Percentiles rank a stretch among this genome's conserved stretches.
phyloP scores from a whole-genome alignment of 2,329 filamentous ascomycete genomes.

The Claviceps digitariae region DNA sequence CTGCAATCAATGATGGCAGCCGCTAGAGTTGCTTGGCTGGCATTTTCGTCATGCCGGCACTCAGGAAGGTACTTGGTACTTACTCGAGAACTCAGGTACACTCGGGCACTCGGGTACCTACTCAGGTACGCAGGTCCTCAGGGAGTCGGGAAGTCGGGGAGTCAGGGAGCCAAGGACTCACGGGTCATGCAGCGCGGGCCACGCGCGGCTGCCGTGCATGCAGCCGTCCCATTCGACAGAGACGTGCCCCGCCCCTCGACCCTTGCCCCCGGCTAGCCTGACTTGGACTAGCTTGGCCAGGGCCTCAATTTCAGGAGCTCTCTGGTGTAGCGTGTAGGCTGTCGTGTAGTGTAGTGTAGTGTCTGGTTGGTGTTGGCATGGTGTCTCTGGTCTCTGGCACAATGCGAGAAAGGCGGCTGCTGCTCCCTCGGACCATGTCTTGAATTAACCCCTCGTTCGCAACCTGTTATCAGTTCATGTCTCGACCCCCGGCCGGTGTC shows the following conservation, averaged over 20 bases:
- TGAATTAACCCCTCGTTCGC: conserved; percentile 12
- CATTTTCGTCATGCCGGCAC: background rate
- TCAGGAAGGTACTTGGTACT: too few relatives aligned
- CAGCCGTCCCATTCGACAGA: background rate
- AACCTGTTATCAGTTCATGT: background rate
- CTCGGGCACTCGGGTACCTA: too few relatives aligned
- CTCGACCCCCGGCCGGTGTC: background rate
- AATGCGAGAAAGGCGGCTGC: conserved; percentile 1
- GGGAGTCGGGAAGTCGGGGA: background rate
- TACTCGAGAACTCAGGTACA: too few relatives aligned
- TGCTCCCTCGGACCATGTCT: conserved; percentile 23
- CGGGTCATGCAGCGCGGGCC: background rate
- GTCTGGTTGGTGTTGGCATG: too few relatives aligned
- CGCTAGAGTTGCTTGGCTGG: background rate
- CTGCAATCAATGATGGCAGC: too few relatives aligned
- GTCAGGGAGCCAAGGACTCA: background rate
- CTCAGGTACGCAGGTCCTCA: too few relatives aligned
- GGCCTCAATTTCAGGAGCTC: conserved; percentile 4
- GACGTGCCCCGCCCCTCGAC: conserved; percentile 2
- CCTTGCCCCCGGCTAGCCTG: background rate
- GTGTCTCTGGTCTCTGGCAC: conserved; percentile 8
- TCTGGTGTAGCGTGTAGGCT: background rate
- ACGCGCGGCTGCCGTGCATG: background rate
- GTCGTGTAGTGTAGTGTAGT: background rate
- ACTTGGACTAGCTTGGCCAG: background rate